These are phyloP conservation scores for Plantago coronopus DNA, from an alignment of 305 asterid genomes.

Conservation along the genomic window DNA sequence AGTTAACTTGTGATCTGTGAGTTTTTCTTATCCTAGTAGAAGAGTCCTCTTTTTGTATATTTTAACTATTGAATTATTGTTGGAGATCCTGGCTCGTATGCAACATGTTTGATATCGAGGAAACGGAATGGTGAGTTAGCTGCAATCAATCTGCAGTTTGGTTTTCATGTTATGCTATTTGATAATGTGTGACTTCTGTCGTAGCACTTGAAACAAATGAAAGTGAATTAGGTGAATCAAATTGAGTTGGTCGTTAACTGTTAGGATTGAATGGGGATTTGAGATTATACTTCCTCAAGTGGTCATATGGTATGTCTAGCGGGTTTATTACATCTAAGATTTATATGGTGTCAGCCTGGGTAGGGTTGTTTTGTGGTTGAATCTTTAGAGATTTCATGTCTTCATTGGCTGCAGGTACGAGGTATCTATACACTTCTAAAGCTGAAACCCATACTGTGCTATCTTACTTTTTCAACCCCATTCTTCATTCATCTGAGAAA, in stretches of 20 bases:
- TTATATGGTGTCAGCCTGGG: background rate
- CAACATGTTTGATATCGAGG: slow-evolving; percentile 24
- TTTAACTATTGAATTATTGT: slow-evolving; percentile 22
- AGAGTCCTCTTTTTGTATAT: slow-evolving; percentile 25
- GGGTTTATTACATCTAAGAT: background rate
- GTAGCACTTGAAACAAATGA: slow-evolving; percentile 10
- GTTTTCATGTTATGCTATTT: slow-evolving; percentile 16
- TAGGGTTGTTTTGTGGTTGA: background rate
- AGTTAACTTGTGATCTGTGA: slow-evolving; percentile 53
- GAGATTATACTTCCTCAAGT: background rate
- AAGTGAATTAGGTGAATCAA: background rate
- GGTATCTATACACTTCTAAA: background rate
- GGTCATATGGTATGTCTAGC: background rate
- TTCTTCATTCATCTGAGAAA: background rate
- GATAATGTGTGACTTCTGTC: slow-evolving; percentile 6
- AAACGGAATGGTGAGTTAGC: slow-evolving; percentile 19
- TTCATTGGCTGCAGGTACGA: background rate
- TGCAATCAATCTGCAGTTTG: slow-evolving; percentile 17
- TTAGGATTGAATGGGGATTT: background rate
- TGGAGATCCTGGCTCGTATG: slow-evolving; percentile 25
- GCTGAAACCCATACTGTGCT: background rate
- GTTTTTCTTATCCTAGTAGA: slow-evolving; percentile 54
- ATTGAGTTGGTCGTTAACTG: slow-evolving; percentile 7
- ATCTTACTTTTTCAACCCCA: background rate
- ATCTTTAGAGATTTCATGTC: background rate